These are phyloP conservation scores for Sporothrix pallida DNA, from an alignment of 2,329 filamentous ascomycete species.

Conservation along the genomic window DNA sequence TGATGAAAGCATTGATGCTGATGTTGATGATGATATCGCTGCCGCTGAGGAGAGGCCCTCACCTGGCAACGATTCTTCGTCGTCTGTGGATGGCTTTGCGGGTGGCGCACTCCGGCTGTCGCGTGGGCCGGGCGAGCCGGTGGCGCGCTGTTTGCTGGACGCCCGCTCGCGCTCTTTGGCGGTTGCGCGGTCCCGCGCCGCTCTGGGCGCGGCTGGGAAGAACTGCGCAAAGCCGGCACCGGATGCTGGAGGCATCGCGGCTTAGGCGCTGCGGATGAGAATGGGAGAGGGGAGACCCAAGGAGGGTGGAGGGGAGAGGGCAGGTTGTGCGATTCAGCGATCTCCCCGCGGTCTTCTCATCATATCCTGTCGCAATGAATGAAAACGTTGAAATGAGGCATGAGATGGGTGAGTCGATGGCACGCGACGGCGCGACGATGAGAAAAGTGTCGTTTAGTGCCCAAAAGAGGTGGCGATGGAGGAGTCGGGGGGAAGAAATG, in stretches of 20 bases:
- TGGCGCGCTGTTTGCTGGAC: constrained; percentile 41
- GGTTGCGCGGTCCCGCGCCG: constrained; percentile 57
- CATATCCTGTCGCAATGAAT: constrained; percentile 53
- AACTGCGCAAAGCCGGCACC: constrained; percentile 83
- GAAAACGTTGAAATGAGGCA: constrained; percentile 46
- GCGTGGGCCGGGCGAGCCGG: constrained; percentile 43
- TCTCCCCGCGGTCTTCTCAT: constrained; percentile 62
- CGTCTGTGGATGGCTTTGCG: constrained; percentile 53
- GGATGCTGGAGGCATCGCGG: constrained; percentile 78
- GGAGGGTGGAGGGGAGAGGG: constrained; percentile 14
- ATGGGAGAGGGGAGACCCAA: background rate
- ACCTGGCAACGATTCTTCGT: constrained; percentile 64
- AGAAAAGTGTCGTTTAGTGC: background rate
- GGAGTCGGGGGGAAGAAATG: background rate
- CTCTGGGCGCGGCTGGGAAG: constrained; percentile 78
- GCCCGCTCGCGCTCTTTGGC: constrained; percentile 67
- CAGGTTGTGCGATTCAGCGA: constrained; percentile 51
- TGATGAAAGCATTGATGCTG: background rate
- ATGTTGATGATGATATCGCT: constrained; percentile 45
- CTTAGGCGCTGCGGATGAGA: constrained; percentile 17
- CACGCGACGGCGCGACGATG: constrained; percentile 17
- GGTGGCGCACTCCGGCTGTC: constrained; percentile 39
- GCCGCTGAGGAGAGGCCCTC: constrained; percentile 75
- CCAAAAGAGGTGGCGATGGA: background rate
- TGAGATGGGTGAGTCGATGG: constrained; percentile 40